Base-by-base conservation (phyloP, 2,329 filamentous ascomycete genomes). In the Sarocladium oryzae region DNA sequence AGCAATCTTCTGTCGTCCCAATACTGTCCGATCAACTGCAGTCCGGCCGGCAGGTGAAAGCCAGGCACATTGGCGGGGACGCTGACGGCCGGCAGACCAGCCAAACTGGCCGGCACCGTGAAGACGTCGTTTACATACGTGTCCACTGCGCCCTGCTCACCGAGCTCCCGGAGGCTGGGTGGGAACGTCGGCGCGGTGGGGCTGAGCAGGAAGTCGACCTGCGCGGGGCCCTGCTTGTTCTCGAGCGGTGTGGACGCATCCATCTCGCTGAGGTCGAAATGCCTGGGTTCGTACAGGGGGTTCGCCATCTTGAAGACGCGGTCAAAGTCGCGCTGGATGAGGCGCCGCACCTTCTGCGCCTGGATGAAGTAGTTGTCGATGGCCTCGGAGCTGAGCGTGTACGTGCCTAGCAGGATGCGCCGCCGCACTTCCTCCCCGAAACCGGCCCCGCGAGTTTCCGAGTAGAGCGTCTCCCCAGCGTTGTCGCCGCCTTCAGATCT, bases 281-380 rank as follows among this genome's bases (percentile, higher is more conserved):
- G 72, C 28, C 75, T 72, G 3, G 69, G 63, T 40, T 75, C 73
- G 45, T 74, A 71, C 3, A 97, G 74, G 2, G 86, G 86, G 62
- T 96, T 91, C 3, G 71, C 69, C 38, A 82, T 68, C 15, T 70
- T 67, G 63, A 99, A 96, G 1, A 88, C 84, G 2, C 77, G 70
- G 67, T 97, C 83, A 64, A 99, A 99, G 62, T 99, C 93, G 30
- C 75, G 73, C 63, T 93, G 86, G 2, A 99, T 88, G 16, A 95
- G 73, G 51, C 89, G 79, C 1, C 93, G 85, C 35, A 96, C 82
- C 57, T 85, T 86, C 69, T 99, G 93, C 41, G 93, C 93, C 65
- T 96, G 87, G 55, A 96, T 81, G 62, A 99, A 99, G 68, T 97
- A 96, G 65, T 97, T 99, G 66, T 96, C 87, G 62, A 95, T 93